These are phyloP conservation scores for Mycena sanguinolenta DNA, from an alignment of 768 basidiomycete genomes.

Conservation along the genomic window DNA sequence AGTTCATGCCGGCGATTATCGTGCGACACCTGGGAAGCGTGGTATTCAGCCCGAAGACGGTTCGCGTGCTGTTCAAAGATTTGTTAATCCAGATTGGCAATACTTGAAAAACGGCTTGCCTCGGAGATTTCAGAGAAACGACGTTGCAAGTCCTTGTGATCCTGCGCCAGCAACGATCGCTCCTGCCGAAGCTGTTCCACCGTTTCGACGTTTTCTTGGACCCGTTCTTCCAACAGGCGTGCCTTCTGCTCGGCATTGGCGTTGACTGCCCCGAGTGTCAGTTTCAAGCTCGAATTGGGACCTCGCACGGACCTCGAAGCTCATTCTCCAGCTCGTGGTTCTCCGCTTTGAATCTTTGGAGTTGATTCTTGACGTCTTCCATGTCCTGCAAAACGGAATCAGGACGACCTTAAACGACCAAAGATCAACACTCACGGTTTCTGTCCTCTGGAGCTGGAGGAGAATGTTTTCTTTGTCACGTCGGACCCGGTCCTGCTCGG, in stretches of 20 bases:
- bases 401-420: conserved; percentile 10
- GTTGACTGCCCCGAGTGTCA: conserved; percentile 60
- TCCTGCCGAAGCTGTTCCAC: conserved; percentile 86
- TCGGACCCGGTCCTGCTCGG: conserved; percentile 73
- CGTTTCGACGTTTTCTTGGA: conserved; percentile 75
- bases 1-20: conserved; percentile 81
- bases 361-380: conserved; percentile 78
- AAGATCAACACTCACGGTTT: conserved; percentile 61
- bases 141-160: conserved; percentile 81
- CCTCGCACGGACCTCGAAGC: conserved; percentile 66
- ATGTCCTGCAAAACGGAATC: conserved; percentile 71
- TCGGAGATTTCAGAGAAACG: conserved; percentile 76
- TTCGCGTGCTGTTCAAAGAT: conserved; percentile 63
- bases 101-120: conserved; percentile 54
- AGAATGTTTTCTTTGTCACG: conserved; percentile 76
- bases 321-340: conserved; percentile 82
- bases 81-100: conserved; percentile 2
- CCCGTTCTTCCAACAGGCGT: conserved; percentile 74
- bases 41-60: conserved; percentile 72
- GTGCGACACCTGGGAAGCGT: conserved; percentile 73
- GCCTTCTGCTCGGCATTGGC: conserved; percentile 80
- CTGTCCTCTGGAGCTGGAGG: conserved; percentile 76
- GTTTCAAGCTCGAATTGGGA: neutral
- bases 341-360: conserved; percentile 79
- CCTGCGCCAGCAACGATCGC: conserved; percentile 73